These are phyloP conservation scores for Pythium oligandrum DNA, from an alignment of 352 stramenopile species.

Conservation along the genomic window DNA sequence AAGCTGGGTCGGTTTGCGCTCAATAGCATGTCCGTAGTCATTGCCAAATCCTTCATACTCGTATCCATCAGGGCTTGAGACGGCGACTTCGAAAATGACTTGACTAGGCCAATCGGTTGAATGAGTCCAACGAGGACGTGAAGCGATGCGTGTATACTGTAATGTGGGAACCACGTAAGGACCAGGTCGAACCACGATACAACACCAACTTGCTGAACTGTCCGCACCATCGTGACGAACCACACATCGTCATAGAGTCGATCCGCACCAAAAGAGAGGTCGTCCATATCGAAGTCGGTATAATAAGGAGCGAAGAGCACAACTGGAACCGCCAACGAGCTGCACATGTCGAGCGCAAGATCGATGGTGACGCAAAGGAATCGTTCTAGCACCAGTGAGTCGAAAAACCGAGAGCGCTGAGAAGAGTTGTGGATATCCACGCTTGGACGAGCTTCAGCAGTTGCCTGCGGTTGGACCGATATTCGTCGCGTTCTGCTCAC, in stretches of 20 bases:
- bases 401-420: no score
- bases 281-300: conserved; percentile 20
- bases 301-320: conserved; percentile 31
- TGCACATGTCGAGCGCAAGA: conserved; percentile 14
- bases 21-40: no score
- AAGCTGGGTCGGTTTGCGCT: no score
- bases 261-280: conserved; percentile 22
- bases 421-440: no score
- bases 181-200: conserved; percentile 4
- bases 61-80: no score
- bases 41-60: no score
- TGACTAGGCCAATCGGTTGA: background rate
- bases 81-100: no score
- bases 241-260: conserved; percentile 31
- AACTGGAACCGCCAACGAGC: conserved; percentile 19
- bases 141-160: conserved; percentile 14
- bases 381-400: conserved; percentile 2
- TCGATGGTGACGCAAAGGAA: conserved; percentile 18
- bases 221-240: conserved; percentile 35
- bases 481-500: no score
- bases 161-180: conserved; percentile 12
- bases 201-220: conserved; percentile 32
- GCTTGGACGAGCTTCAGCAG: no score
- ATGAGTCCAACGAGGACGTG: conserved; percentile 2
- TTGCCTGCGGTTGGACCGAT: no score